Base-by-base conservation (phyloP, 2,329 filamentous ascomycete genomes). In the Aspergillus intermedius region DNA sequence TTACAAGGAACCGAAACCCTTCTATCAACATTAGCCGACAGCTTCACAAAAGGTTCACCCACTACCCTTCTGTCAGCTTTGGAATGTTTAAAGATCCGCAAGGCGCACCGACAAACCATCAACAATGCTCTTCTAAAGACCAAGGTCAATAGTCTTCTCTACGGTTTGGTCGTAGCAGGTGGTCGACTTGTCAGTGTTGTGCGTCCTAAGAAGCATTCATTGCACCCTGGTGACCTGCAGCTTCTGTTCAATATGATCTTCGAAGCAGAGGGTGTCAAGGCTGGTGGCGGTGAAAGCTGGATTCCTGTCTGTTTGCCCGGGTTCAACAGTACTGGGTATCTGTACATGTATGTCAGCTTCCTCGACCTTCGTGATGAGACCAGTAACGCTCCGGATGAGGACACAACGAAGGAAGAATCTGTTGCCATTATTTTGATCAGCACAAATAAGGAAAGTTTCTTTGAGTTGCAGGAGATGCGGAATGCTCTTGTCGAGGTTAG, bases 171-270 rank as follows among this genome's bases (percentile, higher is more conserved):
- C 51, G 91, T 96, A 13, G 93, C 93, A 4, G 90, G 91, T 10
- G 91, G 91, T 4, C 86, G 87, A 60, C 83, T 98, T 5, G 93
- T 98, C 55, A 96, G 91, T 64, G 94, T 98, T 34, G 87, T 97
- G 13, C 80, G 93, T 34, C 94, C 94, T 5, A 91, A 94, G 58
- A 88, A 93, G 49, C 93, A 98, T 68, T 96, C 91, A 0, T 77
- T 98, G 2, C 94, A 98, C 60, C 93, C 94, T 0, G 91, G 91
- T 54, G 93, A 98, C 65, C 77, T 98, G 21, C 91, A 96, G 63
- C 80, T 98, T 42, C 91, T 98, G 52, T 98, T 98, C 77, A 97
- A 97, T 64, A 98, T 98, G 94, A 82, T 98, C 2, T 98, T 98
- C 61, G 91, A 95, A 71, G 93, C 91, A 2, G 88, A 89, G 44